Evolutionary conservation across 202 grass and related monocot genomes (phyloP), one percentile per base, ranked within the genome.

Genomic region (Musa balbisiana): DNA sequence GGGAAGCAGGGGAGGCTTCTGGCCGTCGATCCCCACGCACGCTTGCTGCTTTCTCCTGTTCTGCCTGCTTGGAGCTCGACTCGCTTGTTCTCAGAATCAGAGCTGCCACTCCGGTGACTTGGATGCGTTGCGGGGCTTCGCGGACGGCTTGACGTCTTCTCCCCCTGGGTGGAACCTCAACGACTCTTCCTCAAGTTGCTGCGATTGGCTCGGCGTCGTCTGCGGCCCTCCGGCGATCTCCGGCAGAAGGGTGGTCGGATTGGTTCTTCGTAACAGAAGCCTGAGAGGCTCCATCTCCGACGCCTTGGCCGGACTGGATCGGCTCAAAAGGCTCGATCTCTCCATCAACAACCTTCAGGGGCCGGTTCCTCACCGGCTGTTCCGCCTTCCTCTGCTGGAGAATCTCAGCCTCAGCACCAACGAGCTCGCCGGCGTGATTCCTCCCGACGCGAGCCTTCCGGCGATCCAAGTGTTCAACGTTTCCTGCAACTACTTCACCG

Each of bases 51-150:
- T 33, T 13, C n/a, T 75, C 8, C 33, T 75, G 15, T 52, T 51
- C 9, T 33, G 33, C 26, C 22, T 51, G 51, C 49, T 25, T 49
- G 73, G 10, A 43, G 24, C 26, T 2, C 26, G 26, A n/a, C 16
- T 59, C 1, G 73, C 25, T 33, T 59, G 15, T 49, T 75, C 53
- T 53, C 73, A 75, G 73, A 75, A 75, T 54, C 73, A 60, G 73
- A 75, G 10, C 21, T 75, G 73, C 73, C 4, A 75, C 2, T 60
- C 17, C 13, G 17, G 26, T 0, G 73, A 75, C 20, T 24, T 60
- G 54, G 9, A 20, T 1, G 73, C 73, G 25, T 26, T 75, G 73
- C 73, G 51, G 25, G 73, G 53, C 11, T 75, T 75, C 9, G 53
- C 29, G 19, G 12, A 43, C 8, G 73, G 13, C 53, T 52, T 20